These are phyloP conservation scores for Isabelozyma gotoi DNA, from an alignment of 805 yeast species.

Conservation along the genomic window DNA sequence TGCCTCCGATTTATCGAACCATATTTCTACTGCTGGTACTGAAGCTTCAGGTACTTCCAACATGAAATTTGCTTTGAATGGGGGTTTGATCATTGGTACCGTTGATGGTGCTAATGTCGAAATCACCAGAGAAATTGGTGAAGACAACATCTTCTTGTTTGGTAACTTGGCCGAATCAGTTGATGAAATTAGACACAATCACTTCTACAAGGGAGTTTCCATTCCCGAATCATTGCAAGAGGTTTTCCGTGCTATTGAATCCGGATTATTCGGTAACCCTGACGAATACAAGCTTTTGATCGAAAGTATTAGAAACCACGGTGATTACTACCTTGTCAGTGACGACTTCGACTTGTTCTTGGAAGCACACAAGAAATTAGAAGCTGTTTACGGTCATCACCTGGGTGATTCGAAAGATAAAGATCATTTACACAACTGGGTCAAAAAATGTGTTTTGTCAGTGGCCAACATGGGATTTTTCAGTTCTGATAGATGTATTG, in stretches of 20 bases:
- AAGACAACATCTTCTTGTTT: constrained; percentile 86
- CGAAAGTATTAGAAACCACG: constrained; percentile 68
- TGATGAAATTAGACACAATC: constrained; percentile 78
- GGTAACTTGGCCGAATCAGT: constrained; percentile 91
- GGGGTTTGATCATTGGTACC: constrained; percentile 92
- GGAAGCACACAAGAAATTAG: constrained; percentile 77
- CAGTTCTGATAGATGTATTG: constrained; percentile 85
- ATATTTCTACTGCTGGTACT: constrained; percentile 95
- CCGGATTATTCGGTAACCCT: constrained; percentile 70
- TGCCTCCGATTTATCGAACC: constrained; percentile 88
- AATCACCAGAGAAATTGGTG: constrained; percentile 90
- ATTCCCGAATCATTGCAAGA: constrained; percentile 58
- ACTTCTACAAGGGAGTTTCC: constrained; percentile 57
- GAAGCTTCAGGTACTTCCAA: constrained; percentile 96
- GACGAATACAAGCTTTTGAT: constrained; percentile 66
- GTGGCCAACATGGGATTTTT: constrained; percentile 96
- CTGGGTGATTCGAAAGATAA: constrained; percentile 42
- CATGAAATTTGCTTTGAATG: constrained; percentile 93
- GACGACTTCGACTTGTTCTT: constrained; percentile 89
- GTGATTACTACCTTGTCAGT: constrained; percentile 82
- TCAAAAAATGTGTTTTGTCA: constrained; percentile 67
- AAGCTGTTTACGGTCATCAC: constrained; percentile 58
- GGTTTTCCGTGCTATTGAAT: constrained; percentile 67
- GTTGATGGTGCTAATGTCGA: constrained; percentile 97
- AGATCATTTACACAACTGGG: constrained; percentile 67